Evolutionary conservation across 2,329 filamentous ascomycete genomes (phyloP).

Genomic region (Verticillium zaregamsianum): DNA sequence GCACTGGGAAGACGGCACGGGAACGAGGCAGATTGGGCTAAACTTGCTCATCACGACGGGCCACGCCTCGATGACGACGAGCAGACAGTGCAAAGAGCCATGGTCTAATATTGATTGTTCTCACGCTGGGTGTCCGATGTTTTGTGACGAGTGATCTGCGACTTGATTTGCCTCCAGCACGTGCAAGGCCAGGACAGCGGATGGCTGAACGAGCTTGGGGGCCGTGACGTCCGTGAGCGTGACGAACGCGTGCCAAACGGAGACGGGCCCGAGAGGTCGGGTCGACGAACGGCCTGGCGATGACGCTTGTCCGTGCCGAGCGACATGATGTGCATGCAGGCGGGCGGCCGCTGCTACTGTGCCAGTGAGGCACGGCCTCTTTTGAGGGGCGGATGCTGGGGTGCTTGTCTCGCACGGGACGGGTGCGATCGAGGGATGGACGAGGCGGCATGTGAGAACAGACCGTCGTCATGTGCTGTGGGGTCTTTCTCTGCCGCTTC

Average conservation of each 20-base stretch:
- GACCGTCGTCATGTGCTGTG: neutral
- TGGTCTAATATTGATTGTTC: neutral
- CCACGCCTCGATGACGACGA: neutral
- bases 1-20: neutral
- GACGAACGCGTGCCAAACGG: neutral
- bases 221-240: neutral
- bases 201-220: neutral
- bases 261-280: neutral
- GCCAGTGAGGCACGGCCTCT: neutral
- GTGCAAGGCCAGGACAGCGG: too few species aligned
- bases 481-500: neutral
- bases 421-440: neutral
- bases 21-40: neutral
- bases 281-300: neutral
- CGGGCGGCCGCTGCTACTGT: neutral
- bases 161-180: too few species aligned
- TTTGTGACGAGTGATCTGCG: neutral
- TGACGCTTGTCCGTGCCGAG: neutral
- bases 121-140: too few species aligned
- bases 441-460: neutral
- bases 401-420: neutral
- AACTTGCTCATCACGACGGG: neutral
- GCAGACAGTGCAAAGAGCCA: neutral
- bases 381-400: neutral
- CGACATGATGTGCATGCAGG: neutral